These are phyloP conservation scores for Raphanus sativus DNA, from an alignment of 345 rosid species.

Conservation along the genomic window DNA sequence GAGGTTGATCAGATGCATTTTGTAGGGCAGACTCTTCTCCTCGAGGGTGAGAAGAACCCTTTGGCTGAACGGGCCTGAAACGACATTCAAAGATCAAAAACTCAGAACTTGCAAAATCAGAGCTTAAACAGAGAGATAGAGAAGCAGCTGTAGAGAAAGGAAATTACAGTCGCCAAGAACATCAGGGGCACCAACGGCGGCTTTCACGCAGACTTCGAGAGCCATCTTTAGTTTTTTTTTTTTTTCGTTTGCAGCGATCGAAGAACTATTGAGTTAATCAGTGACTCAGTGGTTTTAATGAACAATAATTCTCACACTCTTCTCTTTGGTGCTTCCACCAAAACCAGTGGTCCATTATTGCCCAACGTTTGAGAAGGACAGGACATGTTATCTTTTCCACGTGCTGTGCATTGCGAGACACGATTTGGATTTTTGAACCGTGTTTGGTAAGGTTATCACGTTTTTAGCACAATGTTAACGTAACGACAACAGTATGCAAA, in stretches of 20 bases:
- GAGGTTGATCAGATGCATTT: slow-evolving; percentile 54
- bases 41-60: slow-evolving; percentile 71
- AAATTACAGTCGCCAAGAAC: slow-evolving; percentile 73
- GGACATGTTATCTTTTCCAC: slow-evolving; percentile 17
- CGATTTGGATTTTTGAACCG: neutral
- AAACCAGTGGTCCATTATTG: slow-evolving; percentile 1
- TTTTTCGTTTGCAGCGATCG: neutral
- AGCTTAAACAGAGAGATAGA: neutral
- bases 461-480: neutral
- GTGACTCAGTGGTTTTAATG: neutral
- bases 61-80: slow-evolving; percentile 75
- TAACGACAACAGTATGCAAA: neutral
- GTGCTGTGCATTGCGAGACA: slow-evolving; percentile 3
- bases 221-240: slow-evolving; percentile 44
- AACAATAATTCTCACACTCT: neutral
- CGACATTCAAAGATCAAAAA: neutral
- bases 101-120: slow-evolving; percentile 2
- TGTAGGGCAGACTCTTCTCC: slow-evolving; percentile 78
- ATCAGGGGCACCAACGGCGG: slow-evolving; percentile 71
- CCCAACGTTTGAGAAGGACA: neutral
- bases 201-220: slow-evolving; percentile 83
- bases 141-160: neutral
- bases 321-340: neutral
- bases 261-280: neutral
- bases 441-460: neutral